Base-by-base conservation (phyloP, 2,329 filamentous ascomycete species). In the Passalora sequoiae region DNA sequence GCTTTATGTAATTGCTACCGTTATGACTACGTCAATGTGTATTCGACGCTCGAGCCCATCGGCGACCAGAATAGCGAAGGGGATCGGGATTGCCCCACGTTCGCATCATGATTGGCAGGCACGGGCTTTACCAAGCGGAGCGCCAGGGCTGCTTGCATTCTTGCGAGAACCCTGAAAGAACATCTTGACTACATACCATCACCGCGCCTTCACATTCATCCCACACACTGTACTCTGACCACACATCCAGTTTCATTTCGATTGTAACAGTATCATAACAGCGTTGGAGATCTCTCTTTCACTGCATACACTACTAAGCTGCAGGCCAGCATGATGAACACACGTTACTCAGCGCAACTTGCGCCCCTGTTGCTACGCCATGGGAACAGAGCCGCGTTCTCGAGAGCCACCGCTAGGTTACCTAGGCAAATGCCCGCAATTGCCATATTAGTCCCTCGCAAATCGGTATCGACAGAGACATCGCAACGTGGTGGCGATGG, bases 381-480 rank as follows among this genome's bases (percentile, higher is more conserved):
- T 44, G 68, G 68, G 50, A 64, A 65, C 48, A 63, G 69, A 54
- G 62, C 64, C 44, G 64, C 66, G 44, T 65, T 65, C 41, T 63
- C 67, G 30, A 60, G 66, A 28, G 62, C 65, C 42, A 36, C 33
- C 20, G 59, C 66, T 32, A 60, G 62, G 29, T 61, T 78, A 32
- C 74, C 73, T 44, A 67, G 71, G 37, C 69, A 74, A 36, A 51
- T 79, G 16, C 73, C 74, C 22, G 77, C 78, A 7, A 68, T 81
- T 38, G 77, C 78, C 30, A 73, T 81, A 40, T 62, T 80, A 42
- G 62, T 81, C 15, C 75, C 77, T 3, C 67, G 75, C 44, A 63
- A 64, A 49, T 44, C 44, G 25, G 71, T 77, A 51, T 69, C 76
- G 20, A 83, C 80, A 35, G 77, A 82, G 51, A 74, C 76, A 9